Evolutionary conservation across 169 alveolate genomes (phyloP), one percentile per base, ranked within the genome.

Genomic region (Eimeria brunetti): DNA sequence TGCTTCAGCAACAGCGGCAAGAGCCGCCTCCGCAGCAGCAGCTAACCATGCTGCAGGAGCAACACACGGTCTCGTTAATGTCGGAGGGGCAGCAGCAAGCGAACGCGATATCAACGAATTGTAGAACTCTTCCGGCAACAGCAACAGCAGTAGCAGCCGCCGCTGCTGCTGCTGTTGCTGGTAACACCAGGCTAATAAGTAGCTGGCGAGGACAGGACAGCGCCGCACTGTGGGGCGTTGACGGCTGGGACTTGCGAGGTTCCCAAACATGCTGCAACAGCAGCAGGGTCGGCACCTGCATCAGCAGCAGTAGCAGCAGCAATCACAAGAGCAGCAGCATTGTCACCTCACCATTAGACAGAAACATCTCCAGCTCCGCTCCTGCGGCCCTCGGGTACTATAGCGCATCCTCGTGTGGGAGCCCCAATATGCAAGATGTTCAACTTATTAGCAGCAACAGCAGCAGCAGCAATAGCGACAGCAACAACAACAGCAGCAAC

Each of bases 51-150:
- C 78, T 84, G 44, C 80, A 56, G 38, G 80, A 84, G 58, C 80
- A 60, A 33, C 67, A 41, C 41, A 60, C 60, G 78, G 44, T 80
- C 0, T 41, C 89, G 53, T 27, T 80, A 36, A 7, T 53, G 75
- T 46, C 91, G 22, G 80, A 56, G 60, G 78, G 9, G 91, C 78
- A 41, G 91, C 91, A 84, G 91, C 78, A 84, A 33, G 67, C 71
- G 71, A 46, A n/a, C 36, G 27, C 38, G 73, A 49, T 8, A n/a
- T 16, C 89, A 20, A 49, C 89, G 33, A 49, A 49, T 44, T 41
- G 58, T 41, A 27, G 60, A 12, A 33, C 14, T 27, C 69, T 53
- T 49, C 53, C 69, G 49, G 71, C 62, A 53, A 30, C 60, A 24
- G 20, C 83, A 73, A 20, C 83, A 73, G 83, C 53, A 64, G 83